Evolutionary conservation across 2,329 filamentous ascomycete genomes (phyloP).

Genomic region (Aquanectria penicillioides): DNA sequence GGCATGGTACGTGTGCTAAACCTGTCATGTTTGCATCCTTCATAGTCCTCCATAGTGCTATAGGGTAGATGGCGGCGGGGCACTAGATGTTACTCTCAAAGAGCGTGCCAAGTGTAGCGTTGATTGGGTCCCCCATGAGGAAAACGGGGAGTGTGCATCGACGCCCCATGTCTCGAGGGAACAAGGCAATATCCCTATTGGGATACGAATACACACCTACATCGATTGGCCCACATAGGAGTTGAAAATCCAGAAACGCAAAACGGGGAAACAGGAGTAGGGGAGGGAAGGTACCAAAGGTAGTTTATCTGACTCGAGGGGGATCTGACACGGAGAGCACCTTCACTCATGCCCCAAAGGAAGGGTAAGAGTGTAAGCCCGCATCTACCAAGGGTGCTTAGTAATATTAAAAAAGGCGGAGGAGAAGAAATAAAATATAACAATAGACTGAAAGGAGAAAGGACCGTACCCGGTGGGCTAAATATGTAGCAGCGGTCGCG

Average conservation of each 20-base stretch:
- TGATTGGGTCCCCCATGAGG: neutral
- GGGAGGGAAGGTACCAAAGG: neutral
- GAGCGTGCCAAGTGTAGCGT: neutral
- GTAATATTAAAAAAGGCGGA: no score
- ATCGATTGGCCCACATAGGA: slow-evolving; percentile 13
- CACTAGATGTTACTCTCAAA: neutral
- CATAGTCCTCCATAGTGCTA: no score
- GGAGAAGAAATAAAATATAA: no score
- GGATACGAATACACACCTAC: slow-evolving; percentile 23
- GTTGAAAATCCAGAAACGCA: slow-evolving; percentile 16
- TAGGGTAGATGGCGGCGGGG: no score
- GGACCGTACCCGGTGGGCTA: no score
- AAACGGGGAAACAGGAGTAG: neutral
- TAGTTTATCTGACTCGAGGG: neutral
- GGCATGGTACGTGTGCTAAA: no score
- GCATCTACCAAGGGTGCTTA: no score
- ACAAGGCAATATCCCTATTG: neutral
- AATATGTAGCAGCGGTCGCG: no score
- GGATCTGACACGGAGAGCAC: slow-evolving; percentile 1
- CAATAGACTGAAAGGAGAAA: no score
- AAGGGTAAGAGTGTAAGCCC: no score
- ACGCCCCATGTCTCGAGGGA: neutral
- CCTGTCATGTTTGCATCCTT: no score
- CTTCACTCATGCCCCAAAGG: slow-evolving; percentile 9
- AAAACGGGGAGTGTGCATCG: slow-evolving; percentile 2